These are phyloP conservation scores for Globisporangium rhizosaccharum DNA, from an alignment of 352 stramenopile species.

Conservation along the genomic window DNA sequence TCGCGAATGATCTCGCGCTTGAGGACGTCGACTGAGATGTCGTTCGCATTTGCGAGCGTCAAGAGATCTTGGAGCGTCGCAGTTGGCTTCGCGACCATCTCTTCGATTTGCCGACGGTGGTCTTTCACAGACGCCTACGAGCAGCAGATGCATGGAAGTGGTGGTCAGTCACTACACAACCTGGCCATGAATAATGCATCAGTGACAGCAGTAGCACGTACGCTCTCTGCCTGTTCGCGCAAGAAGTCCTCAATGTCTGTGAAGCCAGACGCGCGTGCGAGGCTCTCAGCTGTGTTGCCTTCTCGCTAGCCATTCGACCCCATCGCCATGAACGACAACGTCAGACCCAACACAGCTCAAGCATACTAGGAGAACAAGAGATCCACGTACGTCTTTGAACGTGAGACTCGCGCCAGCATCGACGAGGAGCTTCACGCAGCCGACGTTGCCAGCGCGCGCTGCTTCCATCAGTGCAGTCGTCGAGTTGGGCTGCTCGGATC, in stretches of 20 bases:
- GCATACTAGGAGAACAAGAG: background rate
- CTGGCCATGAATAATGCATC: background rate
- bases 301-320: slow-evolving; percentile 35
- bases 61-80: slow-evolving; percentile 66
- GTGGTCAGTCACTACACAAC: background rate
- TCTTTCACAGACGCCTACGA: slow-evolving; percentile 81
- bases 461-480: slow-evolving; percentile 88
- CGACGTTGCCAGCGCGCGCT: slow-evolving; percentile 69
- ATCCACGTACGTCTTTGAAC: slow-evolving; percentile 65
- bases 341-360: background rate
- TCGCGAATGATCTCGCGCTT: slow-evolving; percentile 76
- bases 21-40: slow-evolving; percentile 69
- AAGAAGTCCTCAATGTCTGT: slow-evolving; percentile 76
- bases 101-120: slow-evolving; percentile 79
- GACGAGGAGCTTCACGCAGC: slow-evolving; percentile 66
- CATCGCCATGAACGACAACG: background rate
- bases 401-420: slow-evolving; percentile 59
- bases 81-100: slow-evolving; percentile 53
- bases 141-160: background rate
- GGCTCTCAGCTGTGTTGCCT: slow-evolving; percentile 64
- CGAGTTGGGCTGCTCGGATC: slow-evolving; percentile 52
- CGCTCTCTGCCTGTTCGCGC: slow-evolving; percentile 75
- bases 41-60: slow-evolving; percentile 50
- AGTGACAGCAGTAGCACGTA: slow-evolving; percentile 21
- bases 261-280: slow-evolving; percentile 53